Conservation (phyloP, 1,284 basidiomycete species). For the Pholiota adiposa region DNA sequence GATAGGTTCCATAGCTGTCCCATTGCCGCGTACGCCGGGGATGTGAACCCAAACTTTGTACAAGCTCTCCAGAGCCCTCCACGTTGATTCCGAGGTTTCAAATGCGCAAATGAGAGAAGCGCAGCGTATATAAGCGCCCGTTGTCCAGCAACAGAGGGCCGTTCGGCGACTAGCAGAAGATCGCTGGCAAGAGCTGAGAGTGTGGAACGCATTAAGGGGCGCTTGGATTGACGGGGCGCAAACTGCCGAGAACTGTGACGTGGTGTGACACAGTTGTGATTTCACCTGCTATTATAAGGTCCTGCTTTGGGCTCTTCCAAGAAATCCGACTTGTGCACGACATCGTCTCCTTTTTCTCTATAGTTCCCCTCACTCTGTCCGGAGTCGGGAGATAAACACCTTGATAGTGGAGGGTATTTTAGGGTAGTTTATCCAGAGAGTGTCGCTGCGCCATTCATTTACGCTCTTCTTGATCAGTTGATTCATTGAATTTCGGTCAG, state of each 20-base stretch:
- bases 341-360: no score
- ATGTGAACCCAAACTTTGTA: neutral
- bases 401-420: no score
- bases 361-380: no score
- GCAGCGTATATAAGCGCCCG: neutral
- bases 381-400: no score
- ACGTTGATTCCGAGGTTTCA: neutral
- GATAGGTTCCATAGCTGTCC: slow-evolving; percentile 37
- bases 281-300: no score
- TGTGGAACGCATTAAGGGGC: neutral
- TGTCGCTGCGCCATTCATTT: neutral
- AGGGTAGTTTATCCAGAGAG: neutral
- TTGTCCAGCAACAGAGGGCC: neutral
- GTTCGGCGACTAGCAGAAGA: neutral
- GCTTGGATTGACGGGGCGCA: neutral
- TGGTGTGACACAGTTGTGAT: neutral
- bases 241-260: neutral
- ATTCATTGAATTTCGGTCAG: neutral
- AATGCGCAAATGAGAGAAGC: neutral
- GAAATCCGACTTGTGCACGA: no score
- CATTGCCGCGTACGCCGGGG: neutral
- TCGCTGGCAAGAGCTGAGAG: no score
- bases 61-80: neutral
- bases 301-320: no score
- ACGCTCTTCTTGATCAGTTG: neutral